Base-by-base conservation (phyloP, 2,329 filamentous ascomycete genomes). In the Didymella keratinophila region DNA sequence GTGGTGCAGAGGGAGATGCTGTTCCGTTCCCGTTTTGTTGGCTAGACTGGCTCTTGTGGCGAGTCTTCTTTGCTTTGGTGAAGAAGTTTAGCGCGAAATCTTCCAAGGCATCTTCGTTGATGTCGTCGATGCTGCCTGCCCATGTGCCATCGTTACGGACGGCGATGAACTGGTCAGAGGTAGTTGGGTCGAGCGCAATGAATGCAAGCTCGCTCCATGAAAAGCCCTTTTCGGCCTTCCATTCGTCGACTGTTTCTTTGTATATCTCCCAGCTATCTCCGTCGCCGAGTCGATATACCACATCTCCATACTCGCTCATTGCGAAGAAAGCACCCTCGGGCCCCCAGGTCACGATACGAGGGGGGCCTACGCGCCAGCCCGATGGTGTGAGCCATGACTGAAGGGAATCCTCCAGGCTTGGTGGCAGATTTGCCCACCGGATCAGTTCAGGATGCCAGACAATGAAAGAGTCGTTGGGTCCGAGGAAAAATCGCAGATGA, bases 361-460 rank as follows among this genome's bases (percentile, higher is more conserved):
- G 74, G 1, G 74, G 71, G 0, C 74, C 74, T 4, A 67, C 68
- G n/a, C 68, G 70, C 74, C 74, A 77, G 23, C 74, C 74, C 0
- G 70, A 63, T 10, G 74, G 74, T n/a, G 72, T 76, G 18, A 77
- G 69, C 74, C 74, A 77, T 5, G 66, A 66, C 47, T 77, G 74
- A 4, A 77, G 14, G 4, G 62, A 63, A 21, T 71, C 71, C 59
- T 77, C 74, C 1, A 77, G 62, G 12, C 46, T 60, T 1, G 36
- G 7, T 0, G 73, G 74, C 0, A 77, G 60, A 16, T 62, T 62
- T 5, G 61, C 61, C 74, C 74, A 77, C 14, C 74, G 71, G 11
- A 76, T 70, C 25, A 72, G 67, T 5, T 66, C 69, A 20, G 71
- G 67, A 42, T 72, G 67, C 74, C 73, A 77, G 2, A 73, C 65